Base-by-base conservation (phyloP, 176 grass and related monocot genomes). In the Cenchrus purpureus region DNA sequence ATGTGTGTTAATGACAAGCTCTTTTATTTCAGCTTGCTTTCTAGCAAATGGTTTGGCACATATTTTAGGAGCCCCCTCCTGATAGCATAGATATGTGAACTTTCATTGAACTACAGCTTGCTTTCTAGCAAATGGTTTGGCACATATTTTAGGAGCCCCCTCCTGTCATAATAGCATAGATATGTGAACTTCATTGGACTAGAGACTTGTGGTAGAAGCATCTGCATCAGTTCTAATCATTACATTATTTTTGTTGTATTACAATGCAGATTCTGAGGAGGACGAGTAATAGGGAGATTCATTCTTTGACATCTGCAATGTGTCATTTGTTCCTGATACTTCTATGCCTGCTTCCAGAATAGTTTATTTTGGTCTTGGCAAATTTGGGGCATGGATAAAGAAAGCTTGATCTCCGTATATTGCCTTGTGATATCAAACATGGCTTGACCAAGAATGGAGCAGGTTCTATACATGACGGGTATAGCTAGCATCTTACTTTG, bases 181-280 rank as follows among this genome's bases (percentile, higher is more conserved):
- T 13, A 78, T 40, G 22, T 77, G 6, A 78, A 65, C 53, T 76
- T 6, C 2, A 5, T 34, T 68, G 31, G 8, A 61, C 10, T 44
- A 68, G 40, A 64, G 78, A 78, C 45, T 68, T 45, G 15, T 79
- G 20, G 69, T 31, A 8, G 59, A 52, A 15, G 53, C 76, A 74
- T 87, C 62, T 44, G 4, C 16, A 46, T 42, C 78, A 42, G 17
- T 40, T 80, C 10, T 86, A 9, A 72, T 77, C 16, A 34, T 34
- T 86, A 74, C 67, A 4, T 86, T 87, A 56, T 63, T 82, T 16
- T 48, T 85, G 82, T 62, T 83, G 43, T 84, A 5, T 32, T 32
- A 64, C 19, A 67, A 59, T 83, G 79, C 91, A 93, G 91, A 93
- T 93, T 93, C 91, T 0, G 91, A 93, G 32, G 91, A 93, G 32